Evolutionary conservation across 495 filamentous ascomycete species (phyloP).

Genomic region (Neurospora tetrasperma): DNA sequence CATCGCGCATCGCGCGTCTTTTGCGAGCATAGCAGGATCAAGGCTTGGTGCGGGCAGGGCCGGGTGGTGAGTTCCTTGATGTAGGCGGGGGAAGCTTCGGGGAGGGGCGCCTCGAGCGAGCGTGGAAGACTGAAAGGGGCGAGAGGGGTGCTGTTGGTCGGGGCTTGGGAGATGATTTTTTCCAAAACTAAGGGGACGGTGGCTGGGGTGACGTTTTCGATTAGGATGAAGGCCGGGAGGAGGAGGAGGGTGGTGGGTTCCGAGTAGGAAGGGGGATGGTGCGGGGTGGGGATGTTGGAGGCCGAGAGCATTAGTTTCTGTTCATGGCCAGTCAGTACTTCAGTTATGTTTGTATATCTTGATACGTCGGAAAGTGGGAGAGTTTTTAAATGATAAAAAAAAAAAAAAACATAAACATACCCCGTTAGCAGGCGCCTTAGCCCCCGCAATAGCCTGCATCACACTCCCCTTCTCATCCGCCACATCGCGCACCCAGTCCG

Average conservation of each 20-base stretch:
- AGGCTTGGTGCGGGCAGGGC: conserved; percentile 65
- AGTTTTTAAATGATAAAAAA: too few relatives aligned
- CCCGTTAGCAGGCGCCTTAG: conserved; percentile 59
- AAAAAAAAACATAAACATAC: conserved; percentile 35
- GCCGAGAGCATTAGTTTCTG: conserved; percentile 86
- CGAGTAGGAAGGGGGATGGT: conserved; percentile 42
- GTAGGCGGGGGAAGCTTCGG: conserved; percentile 19
- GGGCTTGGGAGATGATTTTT: conserved; percentile 56
- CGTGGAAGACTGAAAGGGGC: conserved; percentile 23
- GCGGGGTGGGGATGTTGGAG: conserved; percentile 78
- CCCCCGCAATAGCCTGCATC: conserved; percentile 75
- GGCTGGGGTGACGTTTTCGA: conserved; percentile 76
- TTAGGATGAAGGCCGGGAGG: conserved; percentile 74
- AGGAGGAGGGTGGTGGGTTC: conserved; percentile 75
- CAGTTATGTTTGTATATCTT: not conserved
- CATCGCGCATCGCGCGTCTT: conserved; percentile 88
- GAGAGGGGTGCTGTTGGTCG: conserved; percentile 69
- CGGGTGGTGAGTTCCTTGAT: conserved; percentile 48
- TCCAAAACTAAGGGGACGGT: conserved; percentile 63
- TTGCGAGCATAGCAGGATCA: conserved; percentile 92
- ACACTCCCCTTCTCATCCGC: conserved; percentile 86
- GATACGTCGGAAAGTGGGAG: not conserved
- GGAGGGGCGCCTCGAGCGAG: conserved; percentile 46
- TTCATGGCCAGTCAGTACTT: not conserved
- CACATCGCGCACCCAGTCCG: conserved; percentile 88